Percentiles rank a stretch among this genome's conserved stretches.
phyloP scores from a whole-genome alignment of 148 eudicot species.

The Nepenthes gracilis region DNA sequence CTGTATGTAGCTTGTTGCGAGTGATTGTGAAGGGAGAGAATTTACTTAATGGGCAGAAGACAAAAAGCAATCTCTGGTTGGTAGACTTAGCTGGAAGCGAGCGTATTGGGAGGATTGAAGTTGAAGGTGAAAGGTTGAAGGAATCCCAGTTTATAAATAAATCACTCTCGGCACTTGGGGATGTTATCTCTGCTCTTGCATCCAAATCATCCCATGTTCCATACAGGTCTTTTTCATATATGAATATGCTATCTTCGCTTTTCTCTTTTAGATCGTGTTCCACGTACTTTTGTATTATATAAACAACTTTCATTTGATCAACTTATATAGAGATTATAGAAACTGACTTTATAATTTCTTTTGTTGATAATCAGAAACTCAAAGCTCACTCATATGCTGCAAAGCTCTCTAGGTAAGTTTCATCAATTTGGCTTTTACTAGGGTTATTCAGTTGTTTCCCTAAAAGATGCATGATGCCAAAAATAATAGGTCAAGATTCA shows the following conservation, averaged over 20 bases:
- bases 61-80: conserved; percentile 92
- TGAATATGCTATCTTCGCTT: neutral
- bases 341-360: neutral
- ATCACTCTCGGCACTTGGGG: conserved; percentile 92
- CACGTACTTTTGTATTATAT: neutral
- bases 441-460: neutral
- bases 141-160: conserved; percentile 95
- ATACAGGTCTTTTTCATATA: conserved; percentile 38
- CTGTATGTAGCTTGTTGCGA: conserved; percentile 65
- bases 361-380: conserved; percentile 55
- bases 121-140: conserved; percentile 91
- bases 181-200: conserved; percentile 93
- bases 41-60: conserved; percentile 55
- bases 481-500: too few species aligned
- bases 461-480: neutral
- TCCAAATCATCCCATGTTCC: conserved; percentile 84
- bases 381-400: conserved; percentile 93
- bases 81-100: conserved; percentile 99
- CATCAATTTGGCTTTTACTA: neutral
- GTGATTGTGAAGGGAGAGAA: conserved; percentile 68
- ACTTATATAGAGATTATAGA: neutral
- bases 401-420: conserved; percentile 84
- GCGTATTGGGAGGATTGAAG: conserved; percentile 82
- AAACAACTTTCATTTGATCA: neutral
- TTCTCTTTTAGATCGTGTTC: neutral